These are phyloP conservation scores for Cutaneotrichosporon cutaneum DNA, from an alignment of 1,284 basidiomycete species.

Conservation along the genomic window DNA sequence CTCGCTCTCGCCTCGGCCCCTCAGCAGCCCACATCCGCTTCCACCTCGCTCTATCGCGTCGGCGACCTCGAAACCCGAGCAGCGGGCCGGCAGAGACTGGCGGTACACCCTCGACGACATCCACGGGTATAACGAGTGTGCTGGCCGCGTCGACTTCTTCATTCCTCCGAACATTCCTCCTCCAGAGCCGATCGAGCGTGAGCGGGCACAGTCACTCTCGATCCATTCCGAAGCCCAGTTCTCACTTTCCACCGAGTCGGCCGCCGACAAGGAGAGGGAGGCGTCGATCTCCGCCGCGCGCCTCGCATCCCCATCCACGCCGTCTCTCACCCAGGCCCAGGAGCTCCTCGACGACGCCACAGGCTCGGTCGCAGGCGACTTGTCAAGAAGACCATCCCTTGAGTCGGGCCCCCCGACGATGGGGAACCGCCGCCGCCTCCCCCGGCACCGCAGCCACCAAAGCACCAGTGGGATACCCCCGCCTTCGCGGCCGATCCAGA, in stretches of 20 bases:
- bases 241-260: conserved; percentile 8
- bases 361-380: background rate
- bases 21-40: background rate
- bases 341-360: conserved; percentile 5
- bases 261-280: conserved; percentile 2
- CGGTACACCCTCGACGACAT: conserved; percentile 43
- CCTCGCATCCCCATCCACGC: background rate
- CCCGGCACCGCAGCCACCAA: background rate
- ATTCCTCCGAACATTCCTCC: conserved; percentile 31
- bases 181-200: background rate
- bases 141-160: conserved; percentile 45
- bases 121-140: conserved; percentile 32
- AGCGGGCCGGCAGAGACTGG: conserved; percentile 30
- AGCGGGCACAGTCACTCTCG: background rate
- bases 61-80: conserved; percentile 4
- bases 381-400: conserved; percentile 16
- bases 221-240: conserved; percentile 11
- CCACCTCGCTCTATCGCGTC: background rate
- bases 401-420: background rate
- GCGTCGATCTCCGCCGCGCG: background rate
- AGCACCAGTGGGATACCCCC: conserved; percentile 9
- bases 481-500: conserved; percentile 4
- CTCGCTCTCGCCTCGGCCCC: background rate
- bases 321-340: conserved; percentile 3
- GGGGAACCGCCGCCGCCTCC: background rate